phyloP scores from a whole-genome alignment of 345 rosid species.

The Turnera subulata region DNA sequence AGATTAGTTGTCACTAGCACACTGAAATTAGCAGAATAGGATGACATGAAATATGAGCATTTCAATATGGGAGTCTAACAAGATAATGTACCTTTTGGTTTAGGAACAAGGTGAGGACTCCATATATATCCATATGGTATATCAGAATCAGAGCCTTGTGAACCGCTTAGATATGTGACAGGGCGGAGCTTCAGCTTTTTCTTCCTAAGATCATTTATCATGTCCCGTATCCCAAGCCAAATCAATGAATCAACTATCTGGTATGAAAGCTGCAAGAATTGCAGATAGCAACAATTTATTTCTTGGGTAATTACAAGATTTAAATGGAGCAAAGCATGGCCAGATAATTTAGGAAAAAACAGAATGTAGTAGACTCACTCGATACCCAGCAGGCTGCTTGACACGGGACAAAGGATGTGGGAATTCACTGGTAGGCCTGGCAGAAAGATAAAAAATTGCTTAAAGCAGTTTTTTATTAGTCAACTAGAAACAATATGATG shows the following conservation, averaged over 20 bases:
- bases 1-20: no score
- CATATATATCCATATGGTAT: constrained; percentile 97
- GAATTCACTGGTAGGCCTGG: constrained; percentile 96
- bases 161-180: constrained; percentile 97
- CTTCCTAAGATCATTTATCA: constrained; percentile 91
- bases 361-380: constrained; percentile 50
- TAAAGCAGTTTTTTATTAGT: constrained; percentile 22
- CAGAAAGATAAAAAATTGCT: constrained; percentile 21
- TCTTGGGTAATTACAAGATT: not conserved
- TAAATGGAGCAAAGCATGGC: not conserved
- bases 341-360: not conserved
- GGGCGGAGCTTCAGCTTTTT: constrained; percentile 90
- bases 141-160: constrained; percentile 82
- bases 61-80: not conserved
- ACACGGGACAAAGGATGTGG: constrained; percentile 99
- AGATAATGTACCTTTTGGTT: constrained; percentile 77
- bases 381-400: constrained; percentile 94
- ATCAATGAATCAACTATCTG: constrained; percentile 95
- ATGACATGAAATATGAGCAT: not conserved
- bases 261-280: constrained; percentile 68
- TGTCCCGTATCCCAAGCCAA: constrained; percentile 99
- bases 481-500: constrained; percentile 17
- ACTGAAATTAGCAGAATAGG: not conserved
- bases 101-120: constrained; percentile 99
- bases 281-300: not conserved